Evolutionary conservation across 148 eudicot genomes (phyloP).

Genomic region (Diospyros kaki): DNA sequence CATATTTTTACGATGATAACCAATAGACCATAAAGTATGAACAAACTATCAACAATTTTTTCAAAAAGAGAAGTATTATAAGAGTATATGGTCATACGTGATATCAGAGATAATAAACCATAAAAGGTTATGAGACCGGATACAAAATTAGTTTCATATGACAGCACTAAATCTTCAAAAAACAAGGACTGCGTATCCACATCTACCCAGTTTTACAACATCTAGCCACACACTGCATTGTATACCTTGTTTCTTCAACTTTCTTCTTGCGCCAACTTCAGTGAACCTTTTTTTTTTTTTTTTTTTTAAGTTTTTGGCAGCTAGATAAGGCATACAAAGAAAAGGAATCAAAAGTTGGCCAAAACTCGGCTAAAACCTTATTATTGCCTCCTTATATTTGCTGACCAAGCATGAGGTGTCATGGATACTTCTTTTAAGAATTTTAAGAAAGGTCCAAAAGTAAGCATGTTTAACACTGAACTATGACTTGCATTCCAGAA

Average conservation of each 20-base stretch:
- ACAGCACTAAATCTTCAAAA: background rate
- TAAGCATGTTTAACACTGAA: background rate
- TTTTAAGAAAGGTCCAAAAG: background rate
- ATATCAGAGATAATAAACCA: too few relatives aligned
- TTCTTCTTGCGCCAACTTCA: background rate
- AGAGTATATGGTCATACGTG: too few relatives aligned
- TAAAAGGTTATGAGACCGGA: background rate
- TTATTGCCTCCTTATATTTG: background rate
- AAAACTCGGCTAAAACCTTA: background rate
- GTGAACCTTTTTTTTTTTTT: background rate
- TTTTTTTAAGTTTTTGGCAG: background rate
- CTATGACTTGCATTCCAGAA: background rate
- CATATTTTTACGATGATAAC: too few relatives aligned
- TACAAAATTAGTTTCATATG: background rate
- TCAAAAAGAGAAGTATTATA: too few relatives aligned
- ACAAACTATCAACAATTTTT: too few relatives aligned
- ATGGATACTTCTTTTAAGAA: background rate
- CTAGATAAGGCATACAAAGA: background rate
- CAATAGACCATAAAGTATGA: too few relatives aligned
- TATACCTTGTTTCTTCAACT: background rate
- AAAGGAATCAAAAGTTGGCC: background rate
- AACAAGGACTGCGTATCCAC: background rate
- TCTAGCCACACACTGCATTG: background rate
- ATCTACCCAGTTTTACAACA: background rate
- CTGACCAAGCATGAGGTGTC: too few relatives aligned